phyloP scores from a whole-genome alignment of 306 rosid genomes.

The Sphenostylis stenocarpa region DNA sequence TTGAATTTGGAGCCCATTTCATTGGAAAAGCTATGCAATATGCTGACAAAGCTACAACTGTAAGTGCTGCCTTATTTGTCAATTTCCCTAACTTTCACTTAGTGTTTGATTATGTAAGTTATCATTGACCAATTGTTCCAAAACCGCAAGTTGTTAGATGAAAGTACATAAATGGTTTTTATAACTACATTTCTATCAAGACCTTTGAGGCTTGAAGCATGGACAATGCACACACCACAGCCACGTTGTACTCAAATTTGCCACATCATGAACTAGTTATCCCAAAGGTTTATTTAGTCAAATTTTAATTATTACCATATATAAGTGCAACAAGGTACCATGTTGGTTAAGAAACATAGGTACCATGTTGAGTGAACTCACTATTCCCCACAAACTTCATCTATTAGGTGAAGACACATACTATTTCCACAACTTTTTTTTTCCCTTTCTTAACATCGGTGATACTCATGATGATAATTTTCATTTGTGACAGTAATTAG shows the following conservation, averaged over 20 bases:
- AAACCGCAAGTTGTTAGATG: neutral
- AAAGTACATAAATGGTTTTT: neutral
- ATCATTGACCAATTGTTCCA: neutral
- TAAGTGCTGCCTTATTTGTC: constrained; percentile 46
- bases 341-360: neutral
- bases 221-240: neutral
- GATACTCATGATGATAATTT: neutral
- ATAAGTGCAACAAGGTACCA: neutral
- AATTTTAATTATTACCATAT: neutral
- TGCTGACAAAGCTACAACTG: constrained; percentile 92
- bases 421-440: neutral
- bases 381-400: no score
- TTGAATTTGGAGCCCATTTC: constrained; percentile 78
- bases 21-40: constrained; percentile 74
- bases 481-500: neutral
- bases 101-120: constrained; percentile 12
- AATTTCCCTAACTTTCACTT: neutral
- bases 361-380: neutral
- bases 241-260: neutral
- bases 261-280: neutral
- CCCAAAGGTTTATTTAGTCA: neutral
- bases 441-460: neutral
- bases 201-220: constrained; percentile 1
- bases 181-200: neutral
- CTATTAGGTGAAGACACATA: neutral